These are phyloP conservation scores for Lupinus albus DNA, from an alignment of 306 rosid species.

Conservation along the genomic window DNA sequence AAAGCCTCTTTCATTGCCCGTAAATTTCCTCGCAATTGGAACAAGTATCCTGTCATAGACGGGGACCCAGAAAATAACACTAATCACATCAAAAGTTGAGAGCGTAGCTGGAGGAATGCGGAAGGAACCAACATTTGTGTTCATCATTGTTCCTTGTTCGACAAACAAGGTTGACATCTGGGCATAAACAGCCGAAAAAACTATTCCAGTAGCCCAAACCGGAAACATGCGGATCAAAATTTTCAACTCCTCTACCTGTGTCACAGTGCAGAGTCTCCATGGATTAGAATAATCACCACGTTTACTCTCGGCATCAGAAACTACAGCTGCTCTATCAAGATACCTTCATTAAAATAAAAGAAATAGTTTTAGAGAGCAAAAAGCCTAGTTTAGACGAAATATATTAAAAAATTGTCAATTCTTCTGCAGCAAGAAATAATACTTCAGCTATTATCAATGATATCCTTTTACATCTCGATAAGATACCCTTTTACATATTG, in stretches of 20 bases:
- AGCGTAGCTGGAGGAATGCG: conserved; percentile 93
- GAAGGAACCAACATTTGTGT: conserved; percentile 78
- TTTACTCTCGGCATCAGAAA: conserved; percentile 60
- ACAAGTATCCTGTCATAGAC: conserved; percentile 75
- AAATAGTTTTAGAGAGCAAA: conserved; percentile 2
- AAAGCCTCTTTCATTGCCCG: conserved; percentile 87
- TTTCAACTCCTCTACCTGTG: conserved; percentile 95
- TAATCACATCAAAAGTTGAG: conserved; percentile 71
- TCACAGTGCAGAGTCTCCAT: conserved; percentile 91
- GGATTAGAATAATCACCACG: conserved; percentile 64
- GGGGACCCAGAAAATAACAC: conserved; percentile 94
- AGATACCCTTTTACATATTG: conserved; percentile 13
- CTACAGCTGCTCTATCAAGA: conserved; percentile 85
- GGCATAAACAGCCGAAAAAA: conserved; percentile 88
- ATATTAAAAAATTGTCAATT: neutral
- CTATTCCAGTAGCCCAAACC: conserved; percentile 88
- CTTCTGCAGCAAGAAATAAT: conserved; percentile 13
- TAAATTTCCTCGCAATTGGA: conserved; percentile 76
- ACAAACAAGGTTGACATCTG: conserved; percentile 96
- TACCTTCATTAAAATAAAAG: conserved; percentile 59
- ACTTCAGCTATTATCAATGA: conserved; percentile 5
- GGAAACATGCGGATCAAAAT: conserved; percentile 95
- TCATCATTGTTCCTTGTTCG: conserved; percentile 89
- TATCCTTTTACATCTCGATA: too few species aligned
- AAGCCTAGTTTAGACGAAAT: neutral